Conservation (phyloP, 192 early-diverging fungal genomes). For the Coemansia sp. region DNA sequence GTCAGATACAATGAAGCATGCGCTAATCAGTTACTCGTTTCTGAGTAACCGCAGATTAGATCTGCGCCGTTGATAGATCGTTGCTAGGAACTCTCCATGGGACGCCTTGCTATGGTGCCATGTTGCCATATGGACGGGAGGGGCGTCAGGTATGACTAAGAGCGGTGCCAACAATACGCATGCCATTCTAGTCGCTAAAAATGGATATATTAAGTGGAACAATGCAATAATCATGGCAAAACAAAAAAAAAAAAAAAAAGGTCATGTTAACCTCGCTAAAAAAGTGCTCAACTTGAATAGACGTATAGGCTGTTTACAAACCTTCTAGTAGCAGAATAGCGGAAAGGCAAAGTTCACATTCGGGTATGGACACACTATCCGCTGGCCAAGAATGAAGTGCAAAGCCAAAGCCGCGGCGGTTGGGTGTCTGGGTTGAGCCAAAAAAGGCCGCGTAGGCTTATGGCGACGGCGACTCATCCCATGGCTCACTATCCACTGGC, state of each 20-base stretch:
- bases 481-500: too few species aligned
- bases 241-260: not conserved
- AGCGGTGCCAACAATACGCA: not conserved
- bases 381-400: too few species aligned
- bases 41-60: not conserved
- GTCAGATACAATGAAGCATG: not conserved
- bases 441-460: too few species aligned
- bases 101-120: not conserved
- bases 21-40: not conserved
- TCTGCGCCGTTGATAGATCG: not conserved
- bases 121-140: not conserved
- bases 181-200: not conserved
- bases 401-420: too few species aligned
- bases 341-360: too few species aligned
- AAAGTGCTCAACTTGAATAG: not conserved
- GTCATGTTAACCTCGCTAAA: not conserved
- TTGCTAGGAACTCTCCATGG: too few species aligned
- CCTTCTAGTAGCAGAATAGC: too few species aligned
- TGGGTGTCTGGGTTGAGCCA: too few species aligned
- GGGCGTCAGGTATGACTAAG: not conserved
- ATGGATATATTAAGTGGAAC: not conserved
- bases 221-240: not conserved
- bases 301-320: not conserved
- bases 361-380: too few species aligned
- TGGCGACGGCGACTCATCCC: too few species aligned